phyloP scores from a whole-genome alignment of 805 yeast genomes.

The Lipomyces lipofer region DNA sequence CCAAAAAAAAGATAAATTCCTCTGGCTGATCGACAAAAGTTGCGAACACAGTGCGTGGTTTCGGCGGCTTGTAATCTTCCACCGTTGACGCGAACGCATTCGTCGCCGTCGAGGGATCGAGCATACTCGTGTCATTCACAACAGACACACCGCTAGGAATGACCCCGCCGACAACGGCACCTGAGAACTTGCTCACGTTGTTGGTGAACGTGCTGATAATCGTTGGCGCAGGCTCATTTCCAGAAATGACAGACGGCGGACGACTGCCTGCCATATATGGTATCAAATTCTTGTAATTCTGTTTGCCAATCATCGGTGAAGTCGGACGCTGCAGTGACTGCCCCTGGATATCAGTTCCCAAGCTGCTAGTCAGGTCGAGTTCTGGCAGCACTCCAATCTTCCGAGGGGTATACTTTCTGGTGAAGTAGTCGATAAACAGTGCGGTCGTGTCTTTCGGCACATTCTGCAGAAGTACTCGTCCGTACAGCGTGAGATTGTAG shows the following conservation, averaged over 20 bases:
- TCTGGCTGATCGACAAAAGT: constrained; percentile 82
- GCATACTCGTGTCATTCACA: constrained; percentile 1
- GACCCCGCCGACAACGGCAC: constrained; percentile 16
- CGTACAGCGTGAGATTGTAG: constrained; percentile 64
- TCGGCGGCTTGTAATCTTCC: constrained; percentile 81
- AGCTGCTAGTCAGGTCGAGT: constrained; percentile 4
- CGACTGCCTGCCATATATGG: constrained; percentile 28
- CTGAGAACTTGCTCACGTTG: constrained; percentile 19
- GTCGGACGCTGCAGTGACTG: no score
- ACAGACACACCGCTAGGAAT: constrained; percentile 1
- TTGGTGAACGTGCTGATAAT: constrained; percentile 23
- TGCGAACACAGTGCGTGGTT: constrained; percentile 81
- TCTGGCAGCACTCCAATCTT: constrained; percentile 17
- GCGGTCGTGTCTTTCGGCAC: constrained; percentile 81
- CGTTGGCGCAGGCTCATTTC: constrained; percentile 16
- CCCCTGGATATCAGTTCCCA: constrained; percentile 1
- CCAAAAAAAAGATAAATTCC: constrained; percentile 88
- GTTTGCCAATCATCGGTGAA: constrained; percentile 13
- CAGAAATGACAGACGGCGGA: constrained; percentile 24
- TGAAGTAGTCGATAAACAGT: constrained; percentile 79
- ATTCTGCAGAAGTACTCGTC: constrained; percentile 62
- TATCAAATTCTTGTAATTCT: constrained; percentile 19
- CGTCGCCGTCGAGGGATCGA: not conserved
- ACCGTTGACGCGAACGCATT: not conserved
- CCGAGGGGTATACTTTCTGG: constrained; percentile 70